phyloP scores from a whole-genome alignment of 768 basidiomycete genomes.

The Boletus pseudopeckii region DNA sequence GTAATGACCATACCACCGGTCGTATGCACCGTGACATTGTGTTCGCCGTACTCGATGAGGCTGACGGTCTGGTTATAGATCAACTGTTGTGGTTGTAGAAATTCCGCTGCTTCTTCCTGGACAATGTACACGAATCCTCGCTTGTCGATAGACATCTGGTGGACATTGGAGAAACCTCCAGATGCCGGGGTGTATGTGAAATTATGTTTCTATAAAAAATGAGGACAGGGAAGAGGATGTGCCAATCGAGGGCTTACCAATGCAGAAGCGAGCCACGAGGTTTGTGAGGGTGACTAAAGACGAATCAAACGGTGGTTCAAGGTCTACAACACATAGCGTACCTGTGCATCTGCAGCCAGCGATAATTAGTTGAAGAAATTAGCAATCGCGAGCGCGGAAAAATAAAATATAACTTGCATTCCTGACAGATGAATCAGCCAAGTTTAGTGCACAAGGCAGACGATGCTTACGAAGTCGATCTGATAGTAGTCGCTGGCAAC shows the following conservation, averaged over 20 bases:
- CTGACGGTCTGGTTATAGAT: slow-evolving; percentile 50
- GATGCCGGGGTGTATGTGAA: slow-evolving; percentile 50
- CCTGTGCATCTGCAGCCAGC: slow-evolving; percentile 25
- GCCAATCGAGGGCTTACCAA: slow-evolving; percentile 40
- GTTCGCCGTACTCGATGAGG: slow-evolving; percentile 42
- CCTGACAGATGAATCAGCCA: slow-evolving; percentile 15
- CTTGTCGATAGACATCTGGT: slow-evolving; percentile 55
- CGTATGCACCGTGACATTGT: slow-evolving; percentile 49
- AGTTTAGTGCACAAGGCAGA: neutral
- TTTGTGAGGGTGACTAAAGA: slow-evolving; percentile 57
- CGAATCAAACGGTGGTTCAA: slow-evolving; percentile 23
- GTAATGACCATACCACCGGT: slow-evolving; percentile 39
- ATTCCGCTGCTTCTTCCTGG: slow-evolving; percentile 53
- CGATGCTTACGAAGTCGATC: slow-evolving; percentile 34
- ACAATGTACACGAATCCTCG: slow-evolving; percentile 60
- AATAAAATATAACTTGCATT: slow-evolving; percentile 21
- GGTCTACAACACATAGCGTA: neutral
- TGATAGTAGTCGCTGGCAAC: slow-evolving; percentile 56
- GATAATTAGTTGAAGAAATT: neutral
- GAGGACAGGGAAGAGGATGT: neutral
- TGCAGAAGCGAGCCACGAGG: slow-evolving; percentile 57
- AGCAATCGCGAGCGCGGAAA: neutral
- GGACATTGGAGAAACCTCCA: slow-evolving; percentile 57
- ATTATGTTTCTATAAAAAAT: slow-evolving; percentile 51
- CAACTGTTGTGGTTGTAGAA: slow-evolving; percentile 45